A percentile compares a stretch with the other conserved stretches of the same genome.
phyloP scores from a whole-genome alignment of 2,329 filamentous ascomycete species.

The Diaporthe citri region DNA sequence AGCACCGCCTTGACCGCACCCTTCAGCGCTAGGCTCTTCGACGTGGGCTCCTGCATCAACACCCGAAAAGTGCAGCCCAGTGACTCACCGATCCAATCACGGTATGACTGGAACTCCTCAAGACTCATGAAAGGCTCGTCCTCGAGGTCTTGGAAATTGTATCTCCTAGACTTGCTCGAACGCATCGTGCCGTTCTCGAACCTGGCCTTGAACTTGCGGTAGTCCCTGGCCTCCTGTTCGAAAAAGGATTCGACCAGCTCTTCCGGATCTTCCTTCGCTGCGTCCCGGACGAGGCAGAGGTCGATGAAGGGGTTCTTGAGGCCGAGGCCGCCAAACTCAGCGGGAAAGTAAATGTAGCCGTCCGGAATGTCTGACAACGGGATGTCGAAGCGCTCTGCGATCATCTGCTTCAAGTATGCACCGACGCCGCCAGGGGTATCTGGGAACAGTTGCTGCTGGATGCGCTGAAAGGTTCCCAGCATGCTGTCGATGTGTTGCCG shows the following conservation, averaged over 20 bases:
- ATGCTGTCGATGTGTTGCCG: constrained; percentile 68
- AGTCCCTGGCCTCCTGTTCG: constrained; percentile 51
- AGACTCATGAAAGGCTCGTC: constrained; percentile 52
- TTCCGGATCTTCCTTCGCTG: constrained; percentile 44
- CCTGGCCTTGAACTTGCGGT: constrained; percentile 47
- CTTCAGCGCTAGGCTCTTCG: constrained; percentile 45
- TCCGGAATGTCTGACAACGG: constrained; percentile 51
- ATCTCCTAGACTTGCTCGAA: constrained; percentile 31
- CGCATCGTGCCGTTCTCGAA: constrained; percentile 46
- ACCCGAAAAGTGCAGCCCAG: constrained; percentile 46
- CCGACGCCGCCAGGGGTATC: constrained; percentile 45
- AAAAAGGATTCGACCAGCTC: constrained; percentile 46
- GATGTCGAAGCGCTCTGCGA: constrained; percentile 62
- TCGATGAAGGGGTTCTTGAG: constrained; percentile 52
- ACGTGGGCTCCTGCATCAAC: constrained; percentile 47
- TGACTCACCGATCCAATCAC: constrained; percentile 49
- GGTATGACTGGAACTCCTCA: constrained; percentile 53
- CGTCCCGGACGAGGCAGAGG: constrained; percentile 46
- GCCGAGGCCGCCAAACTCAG: constrained; percentile 55
- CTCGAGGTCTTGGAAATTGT: constrained; percentile 36
- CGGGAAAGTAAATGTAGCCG: constrained; percentile 56
- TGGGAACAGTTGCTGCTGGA: constrained; percentile 64
- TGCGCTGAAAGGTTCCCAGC: constrained; percentile 62
- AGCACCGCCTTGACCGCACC: constrained; percentile 43
- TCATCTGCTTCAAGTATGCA: constrained; percentile 60